phyloP scores from a whole-genome alignment of 1,284 basidiomycete genomes.

The Trametes polyzona region DNA sequence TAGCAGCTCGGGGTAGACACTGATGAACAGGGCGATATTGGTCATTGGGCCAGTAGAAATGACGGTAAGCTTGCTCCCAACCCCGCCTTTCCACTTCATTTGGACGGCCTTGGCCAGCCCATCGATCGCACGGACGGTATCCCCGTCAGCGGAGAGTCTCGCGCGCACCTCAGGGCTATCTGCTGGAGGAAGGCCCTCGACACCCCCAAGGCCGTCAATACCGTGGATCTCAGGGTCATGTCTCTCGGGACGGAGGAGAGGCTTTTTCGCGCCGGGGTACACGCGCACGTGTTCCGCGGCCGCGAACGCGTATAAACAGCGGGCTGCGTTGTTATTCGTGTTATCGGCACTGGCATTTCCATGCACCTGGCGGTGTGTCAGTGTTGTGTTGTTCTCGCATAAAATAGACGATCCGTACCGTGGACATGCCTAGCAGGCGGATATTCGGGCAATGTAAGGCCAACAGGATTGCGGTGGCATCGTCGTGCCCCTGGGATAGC shows the following conservation, averaged over 20 bases:
- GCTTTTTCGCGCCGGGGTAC: conserved; percentile 68
- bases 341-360: conserved; percentile 70
- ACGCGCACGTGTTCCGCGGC: conserved; percentile 60
- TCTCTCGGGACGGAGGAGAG: conserved; percentile 50
- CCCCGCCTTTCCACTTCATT: conserved; percentile 55
- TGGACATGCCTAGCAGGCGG: conserved; percentile 77
- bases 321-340: conserved; percentile 73
- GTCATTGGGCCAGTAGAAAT: conserved; percentile 83
- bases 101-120: conserved; percentile 66
- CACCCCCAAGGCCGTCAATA: conserved; percentile 77
- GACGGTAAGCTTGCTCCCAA: conserved; percentile 61
- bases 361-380: conserved; percentile 58
- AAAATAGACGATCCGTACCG: conserved; percentile 48
- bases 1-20: conserved; percentile 72
- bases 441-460: conserved; percentile 68
- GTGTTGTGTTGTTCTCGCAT: background rate
- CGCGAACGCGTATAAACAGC: conserved; percentile 72
- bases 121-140: conserved; percentile 57
- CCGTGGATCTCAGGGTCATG: conserved; percentile 78
- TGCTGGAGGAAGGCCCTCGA: conserved; percentile 65
- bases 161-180: conserved; percentile 51
- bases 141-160: conserved; percentile 48
- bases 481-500: conserved; percentile 76
- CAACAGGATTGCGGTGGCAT: conserved; percentile 79
- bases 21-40: conserved; percentile 80